Base-by-base conservation (phyloP, 2,329 filamentous ascomycete genomes). In the Neofusicoccum parvum region DNA sequence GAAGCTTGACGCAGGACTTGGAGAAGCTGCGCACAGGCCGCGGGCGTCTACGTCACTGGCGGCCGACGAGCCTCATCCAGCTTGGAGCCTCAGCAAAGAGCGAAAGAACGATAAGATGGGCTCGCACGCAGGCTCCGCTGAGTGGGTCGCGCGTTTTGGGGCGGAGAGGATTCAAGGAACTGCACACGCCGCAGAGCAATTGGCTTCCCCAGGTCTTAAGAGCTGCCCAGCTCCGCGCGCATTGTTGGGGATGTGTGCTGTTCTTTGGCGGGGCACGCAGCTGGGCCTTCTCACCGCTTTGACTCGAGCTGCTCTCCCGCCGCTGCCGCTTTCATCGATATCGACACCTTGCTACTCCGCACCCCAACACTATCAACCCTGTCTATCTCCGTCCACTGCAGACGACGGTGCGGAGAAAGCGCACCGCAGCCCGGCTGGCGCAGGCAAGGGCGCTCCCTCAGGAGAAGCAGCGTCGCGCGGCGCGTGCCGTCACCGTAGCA, bases 21-120 rank as follows among this genome's bases (percentile, higher is more conserved):
- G 56, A 45, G 48, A 53, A 53, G 62, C 49, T 36, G 37, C 50
- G 62, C 62, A 64, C 62, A 54, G 62, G 56, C 56, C 56, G 54
- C 5, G 15, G 37, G 36, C 9, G 41, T 5, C 37, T 60, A 60
- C 56, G 56, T 60, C 56, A 60, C 56, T 60, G 56, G 41, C 56
- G 56, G 56, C 56, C 56, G 23, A 48, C 43, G 56, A 60, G 43
- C 56, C 56, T 48, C 56, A 60, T 60, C 56, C 45, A 60, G 56
- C 41, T 32, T 60, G 41, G 48, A 20, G 37, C 20, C 32, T 14
- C 20, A 34, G 50, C 50, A 34, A 20, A 27, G 32, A 23, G 50
- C 27, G 27, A 32, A 32, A 32, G 27, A 32, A 54, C 56, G 56
- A 60, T 60, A 59, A 59, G 54, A 59, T 59, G 34, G 15, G 14